Base-by-base conservation (phyloP, 345 rosid species). In the Dimocarpus longan region DNA sequence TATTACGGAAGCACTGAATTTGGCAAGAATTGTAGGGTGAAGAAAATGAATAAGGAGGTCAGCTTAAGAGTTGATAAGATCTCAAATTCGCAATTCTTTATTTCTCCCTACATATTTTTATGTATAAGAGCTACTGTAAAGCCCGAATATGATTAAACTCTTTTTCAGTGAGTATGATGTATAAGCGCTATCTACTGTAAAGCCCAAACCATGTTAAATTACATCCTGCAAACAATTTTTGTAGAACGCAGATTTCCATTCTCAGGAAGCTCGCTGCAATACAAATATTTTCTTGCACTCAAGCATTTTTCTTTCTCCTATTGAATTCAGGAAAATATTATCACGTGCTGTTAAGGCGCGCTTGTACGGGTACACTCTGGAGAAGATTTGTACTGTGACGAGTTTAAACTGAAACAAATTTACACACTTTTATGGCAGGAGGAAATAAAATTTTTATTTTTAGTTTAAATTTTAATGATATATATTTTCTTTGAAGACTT, bases 21-120 rank as follows among this genome's bases (percentile, higher is more conserved):
- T 80, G 79, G 37, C 42, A 22, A 75, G 65, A 77, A 60, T 6
- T 73, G 76, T 16, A 64, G 70, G 37, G 13, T 60, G 60, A 74
- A 78, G 79, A 81, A 50, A 60, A 71, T 42, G 80, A 86, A 77
- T 76, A 88, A 71, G 70, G 77, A 64, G 68, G 72, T 76, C 76
- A 69, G 22, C 76, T 2, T 76, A 18, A 42, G 76, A 43, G 60
- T 66, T n/a, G 74, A 77, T 66, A 24, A 46, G 48, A 70, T 77
- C 48, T 80, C 64, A 66, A 74, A 66, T 21, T 21, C 67, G 54
- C 48, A 19, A 68, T 73, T 43, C 79, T 21, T 65, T 76, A 42
- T 77, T 76, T 26, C 21, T 28, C 54, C 72, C 70, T 57, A 40
- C 62, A 46, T 13, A 13, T 21, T 54, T 60, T 70, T 24, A 65